Evolutionary conservation across 495 filamentous ascomycete species (phyloP), one percentile per base, ranked within the genome.

Genomic region (Tricharina praecox): DNA sequence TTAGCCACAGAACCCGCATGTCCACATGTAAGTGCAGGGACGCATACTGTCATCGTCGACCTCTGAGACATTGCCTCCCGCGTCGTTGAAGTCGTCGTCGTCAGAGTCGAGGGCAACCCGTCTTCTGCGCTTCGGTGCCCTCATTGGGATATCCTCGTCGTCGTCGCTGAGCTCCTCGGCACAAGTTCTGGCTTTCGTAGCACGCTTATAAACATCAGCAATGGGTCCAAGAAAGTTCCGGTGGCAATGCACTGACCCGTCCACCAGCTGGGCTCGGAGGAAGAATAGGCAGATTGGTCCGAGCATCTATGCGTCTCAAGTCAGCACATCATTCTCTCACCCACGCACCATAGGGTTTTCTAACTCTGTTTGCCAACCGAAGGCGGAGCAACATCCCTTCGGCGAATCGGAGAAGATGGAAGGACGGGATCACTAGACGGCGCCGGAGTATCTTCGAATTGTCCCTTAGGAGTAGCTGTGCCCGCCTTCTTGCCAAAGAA

Each of bases 161-260:
- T 72, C 71, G 24, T 72, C 73, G n/a, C n/a, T n/a, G n/a, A n/a
- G n/a, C 15, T 73, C 75, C 54, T 82, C 78, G 45, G 70, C 77
- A 59, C 82, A 82, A 59, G 66, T 82, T n/a, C n/a, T n/a, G 50
- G 80, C 68, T 0, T 58, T 55, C 56, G 35, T 20, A 33, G n/a
- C 34, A 20, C 28, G 49, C 53, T 56, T 38, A 16, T 13, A 47
- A 15, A 53, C 21, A 50, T 48, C 23, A 58, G 47, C 16, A 21
- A 35, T 16, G 3, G 23, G 1, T 23, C 24, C 8, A 2, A 26
- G 3, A 4, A 23, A 8, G 23, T 28, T 5, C 3, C 8, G 32
- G 26, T 18, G 20, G 9, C 13, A 25, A 9, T 15, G 15, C 25
- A 21, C 40, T 43, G 28, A 56, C 50, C 32, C 40, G 23, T 53